Evolutionary conservation across 805 yeast genomes (phyloP), one percentile per base, ranked within the genome.

Genomic region (Wickerhamomyces chaumierensis): DNA sequence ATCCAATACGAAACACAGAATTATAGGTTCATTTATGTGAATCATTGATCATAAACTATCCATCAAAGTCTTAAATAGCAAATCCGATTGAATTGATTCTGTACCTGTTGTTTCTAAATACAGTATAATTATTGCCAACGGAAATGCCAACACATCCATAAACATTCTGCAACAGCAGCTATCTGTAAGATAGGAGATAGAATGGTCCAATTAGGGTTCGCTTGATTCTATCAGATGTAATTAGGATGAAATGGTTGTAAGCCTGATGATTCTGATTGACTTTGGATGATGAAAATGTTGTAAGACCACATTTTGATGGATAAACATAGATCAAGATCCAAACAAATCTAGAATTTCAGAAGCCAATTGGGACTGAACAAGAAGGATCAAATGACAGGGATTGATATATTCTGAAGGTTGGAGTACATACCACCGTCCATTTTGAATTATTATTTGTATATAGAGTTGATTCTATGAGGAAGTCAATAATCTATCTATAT

Each of bases 401-500:
- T 11, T 25, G 29, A 14, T 25, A 13, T 21, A 13, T 9, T 25
- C 7, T 7, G 12, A 25, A 8, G 29, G 20, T 18, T 7, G n/a
- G 3, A n/a, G 33, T 38, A 48, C 52, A 37, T 46, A 48, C 52
- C 52, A 37, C 48, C 49, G 47, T 46, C 52, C 52, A 48, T 48
- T 48, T 48, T 48, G 39, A 25, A 25, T 25, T 25, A 25, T 25
- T 25, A 25, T 25, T 25, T 25, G 29, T 25, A 8, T 25, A 8
- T 9, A 25, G 29, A 25, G 29, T n/a, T 25, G 29, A 11, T 25
- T 25, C 29, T 25, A 9, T 25, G 14, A 21, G 23, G 23, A 9
- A 7, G 9, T 21, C 9, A n/a, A 9, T 21, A 9, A 21, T 7
- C 6, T 21, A 21, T 25, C 29, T 25, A 11, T 11, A 11, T 25